Evolutionary conservation across 2,329 filamentous ascomycete genomes (phyloP).

Genomic region (Alternaria conjuncta): DNA sequence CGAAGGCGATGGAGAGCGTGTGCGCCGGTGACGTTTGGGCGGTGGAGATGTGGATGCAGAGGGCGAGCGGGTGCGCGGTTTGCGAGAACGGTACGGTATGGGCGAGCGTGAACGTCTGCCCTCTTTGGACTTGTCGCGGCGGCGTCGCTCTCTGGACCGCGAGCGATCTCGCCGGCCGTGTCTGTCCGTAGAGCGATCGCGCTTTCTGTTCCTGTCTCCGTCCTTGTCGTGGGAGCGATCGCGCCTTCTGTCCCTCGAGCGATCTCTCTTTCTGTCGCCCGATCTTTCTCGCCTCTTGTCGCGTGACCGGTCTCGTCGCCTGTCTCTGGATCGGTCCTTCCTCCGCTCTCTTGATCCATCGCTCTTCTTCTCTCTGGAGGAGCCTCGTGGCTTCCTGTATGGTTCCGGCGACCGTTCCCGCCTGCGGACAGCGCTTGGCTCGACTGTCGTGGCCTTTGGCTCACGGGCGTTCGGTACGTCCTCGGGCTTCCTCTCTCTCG

Average conservation of each 20-base stretch:
- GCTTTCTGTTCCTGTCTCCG: conserved; percentile 22
- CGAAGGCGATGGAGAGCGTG: conserved; percentile 32
- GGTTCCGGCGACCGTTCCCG: conserved; percentile 36
- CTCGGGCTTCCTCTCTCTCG: conserved; percentile 14
- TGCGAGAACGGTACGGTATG: conserved; percentile 29
- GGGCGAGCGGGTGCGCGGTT: conserved; percentile 33
- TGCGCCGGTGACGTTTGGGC: conserved; percentile 45
- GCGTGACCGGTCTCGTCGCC: conserved; percentile 22
- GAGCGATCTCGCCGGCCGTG: conserved; percentile 18
- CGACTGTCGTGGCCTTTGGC: conserved; percentile 18
- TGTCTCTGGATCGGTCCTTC: conserved; percentile 20
- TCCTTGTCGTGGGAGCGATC: conserved; percentile 23
- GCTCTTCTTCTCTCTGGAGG: conserved; percentile 21
- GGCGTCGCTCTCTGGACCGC: conserved; percentile 23
- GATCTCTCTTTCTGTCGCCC: conserved; percentile 14
- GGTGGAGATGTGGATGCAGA: conserved; percentile 35
- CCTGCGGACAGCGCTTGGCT: conserved; percentile 14
- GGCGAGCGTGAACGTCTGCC: conserved; percentile 34
- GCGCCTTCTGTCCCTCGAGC: conserved; percentile 25
- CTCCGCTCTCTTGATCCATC: conserved; percentile 16
- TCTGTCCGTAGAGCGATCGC: conserved; percentile 26
- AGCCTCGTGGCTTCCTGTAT: conserved; percentile 31
- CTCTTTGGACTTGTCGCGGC: conserved; percentile 20
- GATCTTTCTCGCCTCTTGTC: conserved; percentile 20
- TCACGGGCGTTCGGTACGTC: conserved; percentile 20